These are phyloP conservation scores for Fusarium austroafricanum DNA, from an alignment of 2,329 filamentous ascomycete species.

Conservation along the genomic window DNA sequence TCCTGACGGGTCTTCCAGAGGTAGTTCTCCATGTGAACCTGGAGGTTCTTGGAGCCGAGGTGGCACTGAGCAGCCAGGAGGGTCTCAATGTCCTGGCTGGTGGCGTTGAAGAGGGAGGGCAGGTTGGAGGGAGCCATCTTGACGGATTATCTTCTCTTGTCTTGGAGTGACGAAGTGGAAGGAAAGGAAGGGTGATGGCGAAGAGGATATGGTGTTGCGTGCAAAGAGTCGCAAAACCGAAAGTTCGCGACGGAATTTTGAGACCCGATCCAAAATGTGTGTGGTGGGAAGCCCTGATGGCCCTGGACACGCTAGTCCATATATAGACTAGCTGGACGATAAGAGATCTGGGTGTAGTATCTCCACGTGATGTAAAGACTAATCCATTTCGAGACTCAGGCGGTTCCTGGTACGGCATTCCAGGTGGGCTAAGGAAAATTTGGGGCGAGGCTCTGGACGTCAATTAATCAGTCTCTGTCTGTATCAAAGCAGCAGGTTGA, in stretches of 20 bases:
- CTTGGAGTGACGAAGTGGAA: constrained; percentile 49
- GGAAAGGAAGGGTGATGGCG: constrained; percentile 45
- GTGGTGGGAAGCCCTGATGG: constrained; percentile 51
- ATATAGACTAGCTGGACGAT: constrained; percentile 31
- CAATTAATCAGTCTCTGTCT: constrained; percentile 37
- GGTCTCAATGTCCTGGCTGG: constrained; percentile 99
- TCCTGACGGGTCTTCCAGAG: constrained; percentile 99
- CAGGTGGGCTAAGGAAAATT: constrained; percentile 50
- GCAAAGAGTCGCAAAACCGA: constrained; percentile 48
- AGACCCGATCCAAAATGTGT: constrained; percentile 52
- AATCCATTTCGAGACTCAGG: constrained; percentile 25
- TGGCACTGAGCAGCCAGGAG: constrained; percentile 97
- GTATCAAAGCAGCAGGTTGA: constrained; percentile 43
- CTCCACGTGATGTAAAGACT: constrained; percentile 49
- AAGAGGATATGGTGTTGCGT: constrained; percentile 45
- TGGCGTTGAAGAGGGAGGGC: constrained; percentile 95
- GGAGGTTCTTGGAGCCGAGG: constrained; percentile 98
- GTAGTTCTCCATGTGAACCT: constrained; percentile 99
- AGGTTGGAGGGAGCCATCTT: constrained; percentile 97
- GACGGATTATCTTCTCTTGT: constrained; percentile 57
- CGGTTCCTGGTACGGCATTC: constrained; percentile 13
- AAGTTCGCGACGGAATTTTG: constrained; percentile 59
- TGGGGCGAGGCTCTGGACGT: constrained; percentile 43
- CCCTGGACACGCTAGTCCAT: constrained; percentile 48
- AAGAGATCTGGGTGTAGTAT: neutral